Conservation (phyloP, 768 basidiomycete species). For the Grammothele lineata region DNA sequence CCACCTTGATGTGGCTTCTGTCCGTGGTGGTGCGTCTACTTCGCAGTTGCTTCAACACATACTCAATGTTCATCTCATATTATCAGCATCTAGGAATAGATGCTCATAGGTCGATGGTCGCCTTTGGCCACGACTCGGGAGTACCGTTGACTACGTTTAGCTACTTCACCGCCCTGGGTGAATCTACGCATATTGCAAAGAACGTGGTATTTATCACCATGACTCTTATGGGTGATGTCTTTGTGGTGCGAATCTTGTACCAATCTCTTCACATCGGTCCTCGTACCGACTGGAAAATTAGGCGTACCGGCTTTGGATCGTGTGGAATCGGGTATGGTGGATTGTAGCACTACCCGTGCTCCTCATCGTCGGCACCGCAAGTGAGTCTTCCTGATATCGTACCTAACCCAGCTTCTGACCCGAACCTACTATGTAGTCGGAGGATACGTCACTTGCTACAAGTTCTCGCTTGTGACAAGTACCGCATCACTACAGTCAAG, state of each 20-base stretch:
- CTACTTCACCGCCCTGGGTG: background rate
- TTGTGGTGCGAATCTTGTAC: constrained; percentile 4
- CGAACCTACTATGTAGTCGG: background rate
- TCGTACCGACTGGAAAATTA: background rate
- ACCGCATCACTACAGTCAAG: background rate
- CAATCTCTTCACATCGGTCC: too few relatives aligned
- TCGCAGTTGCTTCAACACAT: background rate
- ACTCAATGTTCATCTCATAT: too few relatives aligned
- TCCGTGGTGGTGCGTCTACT: background rate
- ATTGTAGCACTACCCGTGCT: constrained; percentile 3
- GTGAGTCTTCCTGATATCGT: background rate
- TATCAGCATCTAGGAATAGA: constrained; percentile 3
- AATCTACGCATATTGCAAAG: constrained; percentile 6
- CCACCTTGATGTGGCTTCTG: background rate
- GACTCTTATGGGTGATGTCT: constrained; percentile 6
- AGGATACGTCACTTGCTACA: background rate
- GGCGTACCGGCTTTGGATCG: constrained; percentile 9
- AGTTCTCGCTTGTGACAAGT: background rate
- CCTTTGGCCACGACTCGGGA: constrained; percentile 1
- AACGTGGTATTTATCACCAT: constrained; percentile 3
- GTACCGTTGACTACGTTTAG: background rate
- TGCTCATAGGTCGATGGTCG: background rate
- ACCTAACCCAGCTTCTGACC: background rate
- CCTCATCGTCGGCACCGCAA: constrained; percentile 1
- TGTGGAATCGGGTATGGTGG: constrained; percentile 2